phyloP scores from a whole-genome alignment of 208 protist genomes.

The Herpetomonas muscarum region DNA sequence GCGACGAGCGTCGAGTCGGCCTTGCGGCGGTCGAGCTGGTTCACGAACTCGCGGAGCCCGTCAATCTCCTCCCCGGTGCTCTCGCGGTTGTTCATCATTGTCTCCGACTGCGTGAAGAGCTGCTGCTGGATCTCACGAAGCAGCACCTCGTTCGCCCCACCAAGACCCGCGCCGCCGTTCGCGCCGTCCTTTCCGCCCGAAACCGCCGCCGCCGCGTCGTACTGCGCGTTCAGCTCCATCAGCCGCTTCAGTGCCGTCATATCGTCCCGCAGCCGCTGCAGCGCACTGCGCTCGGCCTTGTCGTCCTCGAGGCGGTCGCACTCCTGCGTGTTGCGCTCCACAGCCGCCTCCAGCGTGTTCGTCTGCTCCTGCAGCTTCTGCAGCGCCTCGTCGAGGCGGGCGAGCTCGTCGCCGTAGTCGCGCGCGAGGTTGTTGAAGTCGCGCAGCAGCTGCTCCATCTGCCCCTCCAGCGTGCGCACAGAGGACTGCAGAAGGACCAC shows the following conservation, averaged over 20 bases:
- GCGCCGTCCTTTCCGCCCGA: conserved; percentile 13
- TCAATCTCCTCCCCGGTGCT: conserved; percentile 39
- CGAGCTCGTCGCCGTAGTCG: conserved; percentile 54
- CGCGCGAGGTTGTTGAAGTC: conserved; percentile 16
- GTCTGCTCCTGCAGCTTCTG: conserved; percentile 30
- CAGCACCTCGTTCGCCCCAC: conserved; percentile 27
- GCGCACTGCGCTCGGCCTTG: conserved; percentile 61
- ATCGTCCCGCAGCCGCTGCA: conserved; percentile 77
- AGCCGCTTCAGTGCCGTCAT: conserved; percentile 48
- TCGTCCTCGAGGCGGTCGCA: conserved; percentile 36
- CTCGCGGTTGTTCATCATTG: conserved; percentile 15
- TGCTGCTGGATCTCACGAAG: conserved; percentile 68
- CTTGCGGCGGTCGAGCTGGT: conserved; percentile 82
- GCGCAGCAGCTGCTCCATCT: conserved; percentile 46
- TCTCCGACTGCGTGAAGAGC: conserved; percentile 37
- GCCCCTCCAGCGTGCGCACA: conserved; percentile 58
- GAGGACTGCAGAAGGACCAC: conserved; percentile 41
- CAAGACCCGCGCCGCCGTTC: conserved; percentile 3
- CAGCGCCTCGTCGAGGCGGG: conserved; percentile 26
- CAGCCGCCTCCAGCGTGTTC: conserved; percentile 17
- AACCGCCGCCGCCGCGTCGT: conserved; percentile 1
- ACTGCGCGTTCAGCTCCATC: conserved; percentile 39
- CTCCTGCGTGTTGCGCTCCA: conserved; percentile 21
- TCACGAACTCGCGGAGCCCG: conserved; percentile 50
- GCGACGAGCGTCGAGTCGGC: conserved; percentile 83